Conservation (phyloP, 2,329 filamentous ascomycete species). For the Fusarium miscanthi region DNA sequence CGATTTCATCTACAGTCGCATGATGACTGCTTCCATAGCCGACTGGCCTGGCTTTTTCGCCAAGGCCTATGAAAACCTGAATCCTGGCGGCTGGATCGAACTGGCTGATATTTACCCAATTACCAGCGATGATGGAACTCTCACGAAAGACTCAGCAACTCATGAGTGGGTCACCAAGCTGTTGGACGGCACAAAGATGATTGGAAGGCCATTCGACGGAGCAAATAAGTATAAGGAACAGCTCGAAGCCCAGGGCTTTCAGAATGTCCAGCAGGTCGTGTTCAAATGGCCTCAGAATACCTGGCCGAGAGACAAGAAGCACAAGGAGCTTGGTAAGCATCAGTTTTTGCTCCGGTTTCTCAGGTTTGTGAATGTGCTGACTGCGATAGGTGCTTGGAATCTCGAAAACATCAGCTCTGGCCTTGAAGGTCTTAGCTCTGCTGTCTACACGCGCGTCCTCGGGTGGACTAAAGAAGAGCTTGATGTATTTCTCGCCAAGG, state of each 20-base stretch:
- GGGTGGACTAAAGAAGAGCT: constrained; percentile 45
- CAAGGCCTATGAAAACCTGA: constrained; percentile 37
- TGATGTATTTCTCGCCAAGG: constrained; percentile 39
- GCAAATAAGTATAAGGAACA: constrained; percentile 42
- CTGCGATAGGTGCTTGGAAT: constrained; percentile 44
- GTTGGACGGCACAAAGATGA: constrained; percentile 37
- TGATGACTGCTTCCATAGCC: constrained; percentile 38
- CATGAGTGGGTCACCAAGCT: constrained; percentile 40
- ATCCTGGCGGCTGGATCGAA: constrained; percentile 42
- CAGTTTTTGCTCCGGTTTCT: accelerated
- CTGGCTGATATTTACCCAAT: constrained; percentile 35
- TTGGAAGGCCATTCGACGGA: constrained; percentile 44
- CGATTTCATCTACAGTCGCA: constrained; percentile 44
- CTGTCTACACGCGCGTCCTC: constrained; percentile 44
- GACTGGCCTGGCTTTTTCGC: constrained; percentile 41
- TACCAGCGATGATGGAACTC: constrained; percentile 15
- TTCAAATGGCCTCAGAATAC: constrained; percentile 60
- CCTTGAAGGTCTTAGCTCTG: constrained; percentile 46
- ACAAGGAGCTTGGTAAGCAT: constrained; percentile 57
- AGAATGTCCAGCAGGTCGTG: constrained; percentile 57
- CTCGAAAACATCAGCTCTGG: constrained; percentile 36
- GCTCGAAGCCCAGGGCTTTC: constrained; percentile 62
- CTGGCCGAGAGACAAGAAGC: constrained; percentile 61
- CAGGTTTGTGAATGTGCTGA: accelerated
- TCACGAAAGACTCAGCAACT: constrained; percentile 32